phyloP scores from a whole-genome alignment of 2,329 filamentous ascomycete species.

The Venturia effusa region DNA sequence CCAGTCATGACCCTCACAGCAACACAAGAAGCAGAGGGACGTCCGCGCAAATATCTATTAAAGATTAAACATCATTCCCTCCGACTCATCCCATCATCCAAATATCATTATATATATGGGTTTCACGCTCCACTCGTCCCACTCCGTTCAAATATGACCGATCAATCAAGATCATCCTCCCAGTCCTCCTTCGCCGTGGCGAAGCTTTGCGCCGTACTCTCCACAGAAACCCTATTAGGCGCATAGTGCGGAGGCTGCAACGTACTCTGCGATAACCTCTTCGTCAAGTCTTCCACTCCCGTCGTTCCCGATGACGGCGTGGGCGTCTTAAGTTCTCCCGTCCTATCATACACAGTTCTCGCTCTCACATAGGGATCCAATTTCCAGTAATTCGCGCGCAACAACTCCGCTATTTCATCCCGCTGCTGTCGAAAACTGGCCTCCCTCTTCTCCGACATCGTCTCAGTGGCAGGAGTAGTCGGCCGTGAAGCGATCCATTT shows the following conservation, averaged over 20 bases:
- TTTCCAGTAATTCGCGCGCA: conserved; percentile 75
- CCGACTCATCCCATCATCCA: not conserved
- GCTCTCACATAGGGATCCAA: conserved; percentile 81
- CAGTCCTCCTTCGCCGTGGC: not conserved
- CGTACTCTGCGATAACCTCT: not conserved
- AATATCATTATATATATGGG: not conserved
- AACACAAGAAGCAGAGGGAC: no score
- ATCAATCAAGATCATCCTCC: conserved; percentile 11
- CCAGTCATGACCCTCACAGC: no score
- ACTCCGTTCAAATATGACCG: not conserved
- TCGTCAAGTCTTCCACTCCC: not conserved
- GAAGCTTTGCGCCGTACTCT: conserved; percentile 9
- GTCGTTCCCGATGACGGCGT: not conserved
- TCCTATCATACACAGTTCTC: conserved; percentile 73
- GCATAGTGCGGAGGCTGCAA: not conserved
- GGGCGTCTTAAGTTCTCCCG: conserved; percentile 32
- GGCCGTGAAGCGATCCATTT: conserved; percentile 54
- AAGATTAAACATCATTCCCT: not conserved
- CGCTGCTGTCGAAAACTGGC: conserved; percentile 32
- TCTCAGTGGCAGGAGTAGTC: not conserved
- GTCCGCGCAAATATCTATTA: no score
- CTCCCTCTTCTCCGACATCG: not conserved
- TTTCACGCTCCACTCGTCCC: not conserved
- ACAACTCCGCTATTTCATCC: conserved; percentile 47
- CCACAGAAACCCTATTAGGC: not conserved